Conservation (phyloP, 2,329 filamentous ascomycete genomes). For the Aspergillus persii region DNA sequence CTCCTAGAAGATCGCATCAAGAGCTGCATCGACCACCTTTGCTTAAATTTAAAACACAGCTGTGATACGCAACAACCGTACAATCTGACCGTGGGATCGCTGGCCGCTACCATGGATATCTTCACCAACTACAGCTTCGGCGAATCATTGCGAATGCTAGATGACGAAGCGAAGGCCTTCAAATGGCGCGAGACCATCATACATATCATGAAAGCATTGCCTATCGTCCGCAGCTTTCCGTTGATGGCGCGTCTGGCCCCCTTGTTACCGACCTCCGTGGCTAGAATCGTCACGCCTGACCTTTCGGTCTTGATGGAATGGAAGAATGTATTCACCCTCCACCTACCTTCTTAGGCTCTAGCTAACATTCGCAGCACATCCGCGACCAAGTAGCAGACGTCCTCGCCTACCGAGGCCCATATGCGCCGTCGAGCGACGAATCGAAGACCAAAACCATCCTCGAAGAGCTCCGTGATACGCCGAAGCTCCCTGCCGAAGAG, state of each 20-base stretch:
- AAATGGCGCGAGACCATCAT: not conserved
- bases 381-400: not conserved
- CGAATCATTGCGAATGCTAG: not conserved
- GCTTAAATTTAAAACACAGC: not conserved
- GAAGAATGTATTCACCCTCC: not conserved
- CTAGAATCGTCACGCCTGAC: not conserved
- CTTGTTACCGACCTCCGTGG: not conserved
- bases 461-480: constrained; percentile 22
- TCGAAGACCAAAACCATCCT: constrained; percentile 30
- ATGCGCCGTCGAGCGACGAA: constrained; percentile 14
- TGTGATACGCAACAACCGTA: not conserved
- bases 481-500: constrained; percentile 12
- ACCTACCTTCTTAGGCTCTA: too few relatives aligned
- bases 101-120: constrained; percentile 14
- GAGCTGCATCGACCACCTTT: constrained; percentile 22
- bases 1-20: constrained; percentile 27
- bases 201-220: not conserved
- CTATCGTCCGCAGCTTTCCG: not conserved
- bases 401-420: not conserved
- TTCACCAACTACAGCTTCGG: not conserved
- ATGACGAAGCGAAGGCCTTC: constrained; percentile 5
- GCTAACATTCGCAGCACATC: not conserved
- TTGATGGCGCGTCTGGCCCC: not conserved
- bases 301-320: not conserved
- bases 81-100: constrained; percentile 29